Conservation (phyloP, 768 basidiomycete species). For the Cystofilobasidium capitatum region DNA sequence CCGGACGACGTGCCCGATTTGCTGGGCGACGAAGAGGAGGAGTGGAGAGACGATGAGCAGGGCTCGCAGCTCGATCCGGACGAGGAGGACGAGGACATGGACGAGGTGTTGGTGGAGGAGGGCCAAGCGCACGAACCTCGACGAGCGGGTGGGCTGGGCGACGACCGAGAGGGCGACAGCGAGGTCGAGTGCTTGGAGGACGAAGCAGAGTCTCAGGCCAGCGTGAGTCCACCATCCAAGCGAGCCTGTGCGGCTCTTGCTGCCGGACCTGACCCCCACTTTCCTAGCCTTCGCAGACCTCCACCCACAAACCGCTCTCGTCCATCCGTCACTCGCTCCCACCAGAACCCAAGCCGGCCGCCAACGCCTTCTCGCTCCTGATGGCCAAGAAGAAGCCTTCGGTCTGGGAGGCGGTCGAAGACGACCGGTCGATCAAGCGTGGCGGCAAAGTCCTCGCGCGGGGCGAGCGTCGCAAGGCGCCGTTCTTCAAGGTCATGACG, state of each 20-base stretch:
- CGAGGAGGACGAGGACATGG: conserved; percentile 35
- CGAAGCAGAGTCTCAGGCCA: conserved; percentile 27
- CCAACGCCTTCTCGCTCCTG: conserved; percentile 63
- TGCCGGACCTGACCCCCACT: conserved; percentile 32
- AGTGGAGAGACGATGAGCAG: conserved; percentile 37
- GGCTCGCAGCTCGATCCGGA: conserved; percentile 29
- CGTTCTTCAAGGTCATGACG: conserved; percentile 86
- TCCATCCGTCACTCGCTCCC: conserved; percentile 27
- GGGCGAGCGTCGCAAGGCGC: conserved; percentile 57
- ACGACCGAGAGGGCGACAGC: conserved; percentile 28
- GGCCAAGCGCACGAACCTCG: conserved; percentile 16
- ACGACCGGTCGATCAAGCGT: conserved; percentile 37
- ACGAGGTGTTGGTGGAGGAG: conserved; percentile 27
- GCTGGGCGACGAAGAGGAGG: conserved; percentile 66
- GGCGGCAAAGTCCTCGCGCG: conserved; percentile 30
- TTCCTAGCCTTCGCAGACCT: conserved; percentile 30
- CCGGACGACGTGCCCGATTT: conserved; percentile 44
- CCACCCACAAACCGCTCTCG: conserved; percentile 30
- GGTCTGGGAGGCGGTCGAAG: conserved; percentile 65
- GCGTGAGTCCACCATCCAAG: conserved; percentile 16
- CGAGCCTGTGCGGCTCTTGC: conserved; percentile 36
- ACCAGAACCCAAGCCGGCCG: conserved; percentile 26
- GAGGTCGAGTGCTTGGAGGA: conserved; percentile 36
- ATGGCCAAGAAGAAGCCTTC: conserved; percentile 78
- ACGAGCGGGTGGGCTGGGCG: conserved; percentile 7